phyloP scores from a whole-genome alignment of 192 early-diverging fungal species.

The Coemansia sp. region DNA sequence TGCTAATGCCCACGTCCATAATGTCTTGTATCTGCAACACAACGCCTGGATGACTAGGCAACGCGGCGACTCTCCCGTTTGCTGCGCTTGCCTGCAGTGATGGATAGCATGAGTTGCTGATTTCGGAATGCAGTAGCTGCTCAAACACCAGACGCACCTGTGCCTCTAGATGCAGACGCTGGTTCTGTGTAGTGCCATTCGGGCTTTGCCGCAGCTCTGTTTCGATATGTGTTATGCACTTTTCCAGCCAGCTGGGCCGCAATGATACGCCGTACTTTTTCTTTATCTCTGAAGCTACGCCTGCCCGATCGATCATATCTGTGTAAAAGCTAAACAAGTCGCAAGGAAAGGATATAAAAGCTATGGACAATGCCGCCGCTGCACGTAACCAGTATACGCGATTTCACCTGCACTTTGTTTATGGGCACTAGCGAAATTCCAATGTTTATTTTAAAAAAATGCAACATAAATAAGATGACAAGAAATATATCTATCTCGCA shows the following conservation, averaged over 20 bases:
- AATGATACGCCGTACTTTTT: conserved; percentile 24
- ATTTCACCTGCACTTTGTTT: neutral
- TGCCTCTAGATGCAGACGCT: conserved; percentile 26
- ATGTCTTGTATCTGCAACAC: conserved; percentile 50
- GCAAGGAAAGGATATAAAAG: neutral
- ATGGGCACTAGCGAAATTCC: neutral
- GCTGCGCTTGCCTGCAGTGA: conserved; percentile 7
- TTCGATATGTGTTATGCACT: conserved; percentile 41
- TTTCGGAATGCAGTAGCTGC: conserved; percentile 47
- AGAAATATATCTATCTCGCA: neutral
- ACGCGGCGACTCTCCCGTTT: conserved; percentile 2
- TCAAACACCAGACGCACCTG: conserved; percentile 44
- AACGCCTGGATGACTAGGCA: conserved; percentile 23
- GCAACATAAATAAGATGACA: neutral
- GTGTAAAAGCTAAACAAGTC: neutral
- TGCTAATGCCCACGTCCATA: conserved; percentile 49
- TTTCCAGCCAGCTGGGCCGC: conserved; percentile 36
- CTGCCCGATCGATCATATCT: conserved; percentile 38
- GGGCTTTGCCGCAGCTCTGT: conserved; percentile 12
- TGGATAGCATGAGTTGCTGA: conserved; percentile 42
- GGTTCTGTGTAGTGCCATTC: neutral
- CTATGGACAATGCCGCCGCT: too few relatives aligned
- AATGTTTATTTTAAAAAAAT: neutral
- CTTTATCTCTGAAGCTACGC: conserved; percentile 20
- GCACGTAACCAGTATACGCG: too few relatives aligned